These are phyloP conservation scores for Trichophaea hybrida DNA, from an alignment of 2,329 filamentous ascomycete species.

Conservation along the genomic window DNA sequence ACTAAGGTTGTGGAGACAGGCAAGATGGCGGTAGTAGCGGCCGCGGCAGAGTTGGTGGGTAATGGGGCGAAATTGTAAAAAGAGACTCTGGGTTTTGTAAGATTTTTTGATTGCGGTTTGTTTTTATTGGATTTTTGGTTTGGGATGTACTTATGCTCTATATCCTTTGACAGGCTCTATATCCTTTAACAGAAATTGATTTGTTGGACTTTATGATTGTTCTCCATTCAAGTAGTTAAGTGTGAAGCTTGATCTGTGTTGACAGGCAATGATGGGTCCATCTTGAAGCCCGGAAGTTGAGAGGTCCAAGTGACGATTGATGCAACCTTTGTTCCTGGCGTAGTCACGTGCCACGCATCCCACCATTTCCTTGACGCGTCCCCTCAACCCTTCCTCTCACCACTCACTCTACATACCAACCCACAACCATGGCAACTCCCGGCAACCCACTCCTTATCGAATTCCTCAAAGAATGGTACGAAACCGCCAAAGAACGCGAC, in stretches of 20 bases:
- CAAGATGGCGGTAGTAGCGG: constrained; percentile 71
- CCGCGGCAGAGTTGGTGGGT: constrained; percentile 57
- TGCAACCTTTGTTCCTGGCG: neutral
- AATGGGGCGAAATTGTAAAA: constrained; percentile 18
- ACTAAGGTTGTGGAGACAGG: constrained; percentile 82
- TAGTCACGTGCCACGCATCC: neutral
- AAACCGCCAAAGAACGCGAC: constrained; percentile 52
- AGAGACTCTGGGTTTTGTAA: neutral
- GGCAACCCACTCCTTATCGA: constrained; percentile 56
- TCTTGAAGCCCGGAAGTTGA: neutral
- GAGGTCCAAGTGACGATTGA: neutral
- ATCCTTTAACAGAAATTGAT: neutral
- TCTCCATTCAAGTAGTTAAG: neutral
- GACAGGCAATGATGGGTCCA: no score
- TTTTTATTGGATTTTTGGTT: neutral
- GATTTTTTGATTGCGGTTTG: neutral
- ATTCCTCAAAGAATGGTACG: constrained; percentile 67
- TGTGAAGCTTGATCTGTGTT: neutral
- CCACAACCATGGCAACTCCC: constrained; percentile 29
- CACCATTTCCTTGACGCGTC: neutral
- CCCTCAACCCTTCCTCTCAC: neutral
- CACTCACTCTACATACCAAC: neutral
- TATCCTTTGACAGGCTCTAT: neutral
- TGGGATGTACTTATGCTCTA: neutral
- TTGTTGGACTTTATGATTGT: neutral